Conservation (phyloP, 495 filamentous ascomycete species). For the Podospora pseudoanserina region DNA sequence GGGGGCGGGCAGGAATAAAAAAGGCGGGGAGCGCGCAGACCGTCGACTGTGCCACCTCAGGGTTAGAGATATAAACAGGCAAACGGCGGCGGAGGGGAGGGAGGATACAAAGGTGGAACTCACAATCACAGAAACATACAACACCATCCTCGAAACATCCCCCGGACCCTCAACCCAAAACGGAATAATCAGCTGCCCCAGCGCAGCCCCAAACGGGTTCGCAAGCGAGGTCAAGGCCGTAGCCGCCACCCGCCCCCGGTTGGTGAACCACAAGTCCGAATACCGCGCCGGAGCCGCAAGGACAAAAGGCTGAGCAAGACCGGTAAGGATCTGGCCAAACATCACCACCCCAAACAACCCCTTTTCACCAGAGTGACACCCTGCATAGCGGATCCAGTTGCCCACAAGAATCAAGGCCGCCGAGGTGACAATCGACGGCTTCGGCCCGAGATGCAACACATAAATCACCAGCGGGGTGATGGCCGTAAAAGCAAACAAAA, state of each 20-base stretch:
- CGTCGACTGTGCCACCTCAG: conserved; percentile 49
- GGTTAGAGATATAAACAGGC: conserved; percentile 14
- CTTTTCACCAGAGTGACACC: conserved; percentile 54
- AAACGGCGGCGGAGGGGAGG: conserved; percentile 3
- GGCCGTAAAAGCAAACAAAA: conserved; percentile 77
- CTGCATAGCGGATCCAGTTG: conserved; percentile 91
- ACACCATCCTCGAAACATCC: conserved; percentile 75
- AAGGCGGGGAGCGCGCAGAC: conserved; percentile 72
- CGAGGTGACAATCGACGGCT: conserved; percentile 68
- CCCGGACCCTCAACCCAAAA: conserved; percentile 59
- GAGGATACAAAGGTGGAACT: conserved; percentile 23
- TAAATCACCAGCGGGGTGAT: conserved; percentile 72
- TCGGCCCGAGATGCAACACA: conserved; percentile 75
- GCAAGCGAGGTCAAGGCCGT: conserved; percentile 82
- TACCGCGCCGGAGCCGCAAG: conserved; percentile 86
- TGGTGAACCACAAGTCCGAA: conserved; percentile 92
- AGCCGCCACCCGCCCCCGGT: conserved; percentile 75
- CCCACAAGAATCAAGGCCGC: conserved; percentile 72
- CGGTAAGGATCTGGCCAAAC: conserved; percentile 92
- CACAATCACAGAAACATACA: conserved; percentile 84
- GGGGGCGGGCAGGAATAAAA: conserved; percentile 77
- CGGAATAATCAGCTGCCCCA: conserved; percentile 82
- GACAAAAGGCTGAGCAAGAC: conserved; percentile 88
- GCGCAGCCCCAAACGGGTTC: conserved; percentile 82
- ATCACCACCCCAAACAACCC: conserved; percentile 70